Evolutionary conservation across 768 basidiomycete genomes (phyloP), one percentile per base, ranked within the genome.

Genomic region (Boletus insuetus): DNA sequence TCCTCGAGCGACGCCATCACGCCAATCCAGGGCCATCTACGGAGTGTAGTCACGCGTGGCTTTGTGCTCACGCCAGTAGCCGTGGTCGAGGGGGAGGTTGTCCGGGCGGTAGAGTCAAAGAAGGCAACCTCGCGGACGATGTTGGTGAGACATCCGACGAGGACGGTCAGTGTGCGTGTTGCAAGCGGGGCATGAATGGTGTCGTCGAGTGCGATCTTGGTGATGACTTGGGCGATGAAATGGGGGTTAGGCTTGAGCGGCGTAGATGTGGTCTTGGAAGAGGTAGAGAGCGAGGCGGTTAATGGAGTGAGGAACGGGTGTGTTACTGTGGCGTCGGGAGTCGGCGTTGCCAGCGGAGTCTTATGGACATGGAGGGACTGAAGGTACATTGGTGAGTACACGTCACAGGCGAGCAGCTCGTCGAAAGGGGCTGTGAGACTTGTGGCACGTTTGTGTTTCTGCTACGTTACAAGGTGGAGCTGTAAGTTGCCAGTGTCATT

Each of bases 191-290:
- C 3, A 16, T 43, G 16, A 17, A 10, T 46, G 24, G 49, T n/a
- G 35, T 60, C 35, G 16, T 72, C 61, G 47, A 73, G 58, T 2
- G 84, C 84, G 54, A 89, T 82, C 35, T 77, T 76, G 8, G 82
- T 63, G 57, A 91, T 84, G 46, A 89, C 78, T 3, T 78, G 69
- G 26, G 85, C 86, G 58, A 89, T 82, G 73, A 87, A 87, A 49
- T 79, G 80, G 13, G 87, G 86, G 66, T 26, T 89, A 90, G 2
- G 85, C 89, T 51, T 85, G 82, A 1, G 82, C 81, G 32, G 87
- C 88, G 66, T 90, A 91, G 52, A 86, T 80, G 47, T 82, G 79
- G 66, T 91, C 89, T 60, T 91, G 89, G 14, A 81, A 77, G 54
- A 90, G 79, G 80, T 84, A 90, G 46, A 84, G 72, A 1, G 78